These are phyloP conservation scores for Boletus edulis DNA, from an alignment of 768 basidiomycete species.

Conservation along the genomic window DNA sequence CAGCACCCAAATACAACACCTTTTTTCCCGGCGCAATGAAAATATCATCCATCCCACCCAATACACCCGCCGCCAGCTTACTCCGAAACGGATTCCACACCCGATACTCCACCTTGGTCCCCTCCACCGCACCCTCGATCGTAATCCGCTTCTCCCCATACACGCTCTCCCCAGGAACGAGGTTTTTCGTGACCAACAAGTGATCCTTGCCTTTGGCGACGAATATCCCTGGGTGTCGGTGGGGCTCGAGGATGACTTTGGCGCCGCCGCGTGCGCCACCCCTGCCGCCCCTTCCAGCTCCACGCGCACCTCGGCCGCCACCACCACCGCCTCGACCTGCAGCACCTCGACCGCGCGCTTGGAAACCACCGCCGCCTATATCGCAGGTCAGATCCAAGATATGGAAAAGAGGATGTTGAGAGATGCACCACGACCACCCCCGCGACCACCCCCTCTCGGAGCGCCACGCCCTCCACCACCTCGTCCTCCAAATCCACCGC, in stretches of 20 bases:
- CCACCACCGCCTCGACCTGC: slow-evolving; percentile 42
- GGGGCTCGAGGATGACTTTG: slow-evolving; percentile 91
- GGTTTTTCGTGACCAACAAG: slow-evolving; percentile 95
- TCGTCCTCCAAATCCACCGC: slow-evolving; percentile 62
- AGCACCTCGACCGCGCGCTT: slow-evolving; percentile 33
- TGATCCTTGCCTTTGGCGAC: slow-evolving; percentile 98
- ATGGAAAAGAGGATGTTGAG: neutral
- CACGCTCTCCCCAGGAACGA: slow-evolving; percentile 95
- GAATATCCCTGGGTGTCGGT: slow-evolving; percentile 92
- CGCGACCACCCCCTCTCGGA: slow-evolving; percentile 39
- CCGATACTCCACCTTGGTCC: slow-evolving; percentile 91
- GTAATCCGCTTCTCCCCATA: slow-evolving; percentile 98
- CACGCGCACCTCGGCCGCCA: slow-evolving; percentile 45
- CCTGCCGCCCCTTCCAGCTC: slow-evolving; percentile 50
- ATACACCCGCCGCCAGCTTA: slow-evolving; percentile 95
- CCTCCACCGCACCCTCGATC: slow-evolving; percentile 71
- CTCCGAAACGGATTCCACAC: slow-evolving; percentile 99
- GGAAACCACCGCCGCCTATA: slow-evolving; percentile 25
- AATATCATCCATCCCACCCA: slow-evolving; percentile 93
- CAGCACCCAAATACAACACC: slow-evolving; percentile 96
- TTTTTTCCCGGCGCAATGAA: slow-evolving; percentile 92
- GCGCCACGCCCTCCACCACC: slow-evolving; percentile 43
- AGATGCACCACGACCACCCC: slow-evolving; percentile 38
- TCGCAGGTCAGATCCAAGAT: neutral
- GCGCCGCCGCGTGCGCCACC: slow-evolving; percentile 70